Conservation (phyloP, 2,329 filamentous ascomycete species). For the Emmonsia crescens region DNA sequence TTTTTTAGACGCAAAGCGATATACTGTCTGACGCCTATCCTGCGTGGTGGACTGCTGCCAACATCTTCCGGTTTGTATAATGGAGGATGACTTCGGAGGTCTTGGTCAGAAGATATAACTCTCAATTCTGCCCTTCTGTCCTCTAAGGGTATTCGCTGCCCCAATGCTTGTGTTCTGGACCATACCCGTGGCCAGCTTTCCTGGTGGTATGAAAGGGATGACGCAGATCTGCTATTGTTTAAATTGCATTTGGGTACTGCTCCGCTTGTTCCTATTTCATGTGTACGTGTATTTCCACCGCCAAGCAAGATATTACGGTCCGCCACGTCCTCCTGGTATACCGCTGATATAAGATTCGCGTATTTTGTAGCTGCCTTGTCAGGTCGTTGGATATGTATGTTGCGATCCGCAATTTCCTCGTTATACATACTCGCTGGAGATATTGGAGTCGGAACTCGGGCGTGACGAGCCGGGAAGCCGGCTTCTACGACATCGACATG, state of each 20-base stretch:
- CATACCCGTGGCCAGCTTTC: conserved; percentile 7
- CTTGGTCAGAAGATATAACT: conserved; percentile 15
- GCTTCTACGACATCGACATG: conserved; percentile 34
- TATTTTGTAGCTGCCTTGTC: conserved; percentile 15
- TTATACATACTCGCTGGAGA: conserved; percentile 30
- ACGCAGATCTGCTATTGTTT: background rate
- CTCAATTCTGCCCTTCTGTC: conserved; percentile 3
- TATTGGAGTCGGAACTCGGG: conserved; percentile 18
- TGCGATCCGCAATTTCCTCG: conserved; percentile 35
- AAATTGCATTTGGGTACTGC: conserved; percentile 9
- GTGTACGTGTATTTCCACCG: conserved; percentile 15
- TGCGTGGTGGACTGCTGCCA: background rate
- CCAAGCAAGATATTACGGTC: conserved; percentile 29
- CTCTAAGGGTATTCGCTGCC: background rate
- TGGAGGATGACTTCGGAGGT: conserved; percentile 13
- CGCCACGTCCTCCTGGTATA: conserved; percentile 34
- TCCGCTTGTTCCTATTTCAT: conserved; percentile 16
- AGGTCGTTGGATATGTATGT: conserved; percentile 23
- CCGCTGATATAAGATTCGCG: conserved; percentile 23
- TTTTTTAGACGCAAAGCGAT: conserved; percentile 4
- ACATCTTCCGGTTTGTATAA: background rate
- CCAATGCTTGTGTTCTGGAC: conserved; percentile 1
- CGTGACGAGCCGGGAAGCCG: conserved; percentile 24
- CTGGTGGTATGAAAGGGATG: background rate
- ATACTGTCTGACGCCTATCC: background rate